Evolutionary conservation across 2,329 filamentous ascomycete genomes (phyloP), one percentile per base, ranked within the genome.

Genomic region (Myriosclerotinia curreyana): DNA sequence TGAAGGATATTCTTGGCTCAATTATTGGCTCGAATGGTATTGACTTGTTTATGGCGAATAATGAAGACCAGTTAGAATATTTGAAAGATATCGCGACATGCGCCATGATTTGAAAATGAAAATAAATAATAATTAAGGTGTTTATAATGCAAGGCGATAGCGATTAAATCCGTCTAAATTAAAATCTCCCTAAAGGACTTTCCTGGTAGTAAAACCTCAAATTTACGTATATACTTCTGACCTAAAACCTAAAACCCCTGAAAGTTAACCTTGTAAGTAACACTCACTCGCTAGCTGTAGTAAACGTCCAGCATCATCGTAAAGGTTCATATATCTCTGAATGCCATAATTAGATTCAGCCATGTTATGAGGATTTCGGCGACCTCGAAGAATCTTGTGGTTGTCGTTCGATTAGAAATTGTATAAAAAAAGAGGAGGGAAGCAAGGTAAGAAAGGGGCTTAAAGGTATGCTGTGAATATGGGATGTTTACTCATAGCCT

Each of bases 31-130:
- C 31, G 14, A 34, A 46, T 34, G 25, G 34, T 15, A 46, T 46
- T 34, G 7, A 55, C 25, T 55, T 42, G 53, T 14, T n/a, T 25
- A 15, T 17, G 20, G 8, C 22, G 52, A 28, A 54, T 40, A n/a
- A 31, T 2, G 17, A 40, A 31, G 15, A 34, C 58, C 36, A 48
- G 34, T 49, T 28, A 34, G 28, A 46, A 55, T 55, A 55, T 55
- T 53, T 28, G n/a, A 46, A n/a, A 20, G 9, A 62, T 62, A 62
- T 62, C 59, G 59, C 59, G 59, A 55, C 34, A 62, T 36, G 49
- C 59, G 59, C 59, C 22, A 36, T 11, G 12, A 62, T 62, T 55
- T 48, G 6, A 31, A 31, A 3, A 31, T 31, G 6, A 31, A 31
- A 31, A 31, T 31, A 31, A 31, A n/a, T 12, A n/a, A 36, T 7